Percentiles rank a stretch among this genome's conserved stretches.
Conservation (phyloP, 139 green algal species). For the Tetradesmus obliquus region DNA sequence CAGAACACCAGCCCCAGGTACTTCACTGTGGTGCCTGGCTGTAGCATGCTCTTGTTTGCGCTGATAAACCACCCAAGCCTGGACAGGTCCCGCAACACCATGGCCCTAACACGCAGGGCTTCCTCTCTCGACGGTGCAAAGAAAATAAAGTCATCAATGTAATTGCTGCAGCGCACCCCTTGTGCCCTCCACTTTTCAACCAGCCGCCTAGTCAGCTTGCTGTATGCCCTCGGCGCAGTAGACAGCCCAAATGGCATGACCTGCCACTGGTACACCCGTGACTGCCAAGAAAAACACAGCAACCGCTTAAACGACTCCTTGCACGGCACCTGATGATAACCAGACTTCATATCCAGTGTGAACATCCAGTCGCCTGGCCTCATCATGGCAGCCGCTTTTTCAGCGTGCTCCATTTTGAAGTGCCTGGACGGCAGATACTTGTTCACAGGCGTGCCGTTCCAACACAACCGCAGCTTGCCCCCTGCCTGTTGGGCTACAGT, state of each 20-base stretch:
- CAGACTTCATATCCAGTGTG: neutral
- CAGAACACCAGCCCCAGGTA: neutral
- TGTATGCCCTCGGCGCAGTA: neutral
- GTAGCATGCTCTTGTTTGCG: neutral
- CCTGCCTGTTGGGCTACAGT: neutral
- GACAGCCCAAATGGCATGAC: constrained; percentile 26
- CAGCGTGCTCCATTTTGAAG: constrained; percentile 7
- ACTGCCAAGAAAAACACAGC: neutral
- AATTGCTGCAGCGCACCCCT: neutral
- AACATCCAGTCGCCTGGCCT: neutral
- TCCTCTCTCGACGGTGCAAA: neutral
- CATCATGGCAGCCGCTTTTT: neutral
- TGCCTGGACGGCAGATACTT: neutral
- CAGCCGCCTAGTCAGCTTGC: neutral
- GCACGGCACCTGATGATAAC: constrained; percentile 5
- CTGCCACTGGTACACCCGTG: neutral
- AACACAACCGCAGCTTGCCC: constrained; percentile 16
- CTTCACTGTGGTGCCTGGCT: neutral
- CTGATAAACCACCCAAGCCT: neutral
- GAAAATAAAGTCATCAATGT: constrained; percentile 32
- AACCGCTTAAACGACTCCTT: neutral
- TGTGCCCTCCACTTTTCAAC: neutral
- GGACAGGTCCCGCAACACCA: neutral
- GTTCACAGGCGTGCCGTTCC: neutral
- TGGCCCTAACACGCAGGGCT: neutral